These are phyloP conservation scores for Myriosclerotinia scirpicola DNA, from an alignment of 2,329 filamentous ascomycete genomes.

Conservation along the genomic window DNA sequence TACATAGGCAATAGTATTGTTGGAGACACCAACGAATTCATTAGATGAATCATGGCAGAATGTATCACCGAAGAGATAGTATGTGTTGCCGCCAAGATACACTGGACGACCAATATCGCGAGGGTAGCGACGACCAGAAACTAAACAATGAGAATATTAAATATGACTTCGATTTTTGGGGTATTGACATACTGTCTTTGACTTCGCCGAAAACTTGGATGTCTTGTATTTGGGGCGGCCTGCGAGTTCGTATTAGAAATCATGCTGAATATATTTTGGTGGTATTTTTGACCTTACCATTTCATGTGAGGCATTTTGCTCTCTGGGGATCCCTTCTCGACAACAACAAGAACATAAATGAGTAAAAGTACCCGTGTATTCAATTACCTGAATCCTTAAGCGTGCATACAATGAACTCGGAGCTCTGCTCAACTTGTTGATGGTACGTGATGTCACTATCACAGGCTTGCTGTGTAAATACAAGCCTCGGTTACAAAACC, in stretches of 20 bases:
- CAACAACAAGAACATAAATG: background rate
- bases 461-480: background rate
- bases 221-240: slow-evolving; percentile 6
- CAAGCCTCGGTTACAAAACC: background rate
- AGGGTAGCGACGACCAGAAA: slow-evolving; percentile 11
- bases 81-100: slow-evolving; percentile 15
- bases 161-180: background rate
- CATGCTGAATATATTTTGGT: background rate
- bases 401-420: background rate
- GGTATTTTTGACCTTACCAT: slow-evolving; percentile 1
- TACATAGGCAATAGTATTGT: slow-evolving; percentile 17
- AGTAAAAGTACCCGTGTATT: background rate
- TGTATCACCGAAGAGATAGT: slow-evolving; percentile 20
- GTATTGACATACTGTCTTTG: background rate
- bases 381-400: too few relatives aligned
- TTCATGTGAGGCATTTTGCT: slow-evolving; percentile 10
- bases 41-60: slow-evolving; percentile 14
- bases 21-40: slow-evolving; percentile 13
- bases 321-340: background rate
- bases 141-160: background rate
- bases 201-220: slow-evolving; percentile 11
- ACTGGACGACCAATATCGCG: slow-evolving; percentile 18
- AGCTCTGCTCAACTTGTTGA: background rate
- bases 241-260: background rate
- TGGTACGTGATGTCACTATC: slow-evolving; percentile 4